Evolutionary conservation across 441 rosid genomes (phyloP).

Genomic region (Pelargonium citronellum): DNA sequence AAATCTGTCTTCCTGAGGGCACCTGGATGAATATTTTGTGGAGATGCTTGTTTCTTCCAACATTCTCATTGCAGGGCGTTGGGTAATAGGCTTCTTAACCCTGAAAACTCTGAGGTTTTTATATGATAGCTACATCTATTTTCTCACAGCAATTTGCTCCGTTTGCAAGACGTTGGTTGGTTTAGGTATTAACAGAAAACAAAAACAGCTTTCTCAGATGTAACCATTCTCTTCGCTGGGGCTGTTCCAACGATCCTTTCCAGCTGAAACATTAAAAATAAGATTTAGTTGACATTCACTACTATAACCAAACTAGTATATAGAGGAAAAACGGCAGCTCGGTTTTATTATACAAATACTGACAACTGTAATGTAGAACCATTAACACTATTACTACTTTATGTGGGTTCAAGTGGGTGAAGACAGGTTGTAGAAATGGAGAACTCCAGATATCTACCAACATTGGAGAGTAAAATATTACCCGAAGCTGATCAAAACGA

Average conservation of each 20-base stretch:
- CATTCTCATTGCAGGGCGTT: too few species aligned
- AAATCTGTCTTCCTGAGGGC: too few species aligned
- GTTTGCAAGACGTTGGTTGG: background rate
- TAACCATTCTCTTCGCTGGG: slow-evolving; percentile 55
- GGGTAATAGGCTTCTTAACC: too few species aligned
- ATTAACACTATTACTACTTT: background rate
- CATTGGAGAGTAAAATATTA: slow-evolving; percentile 26
- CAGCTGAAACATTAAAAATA: slow-evolving; percentile 36
- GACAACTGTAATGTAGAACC: background rate
- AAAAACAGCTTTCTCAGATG: slow-evolving; percentile 62
- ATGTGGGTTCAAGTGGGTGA: too few species aligned
- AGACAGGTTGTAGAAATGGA: too few species aligned
- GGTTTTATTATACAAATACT: background rate
- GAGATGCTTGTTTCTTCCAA: too few species aligned
- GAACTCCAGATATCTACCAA: background rate
- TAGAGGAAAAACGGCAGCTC: background rate
- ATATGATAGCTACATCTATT: too few species aligned
- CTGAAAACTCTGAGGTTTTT: too few species aligned
- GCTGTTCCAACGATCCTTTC: slow-evolving; percentile 73
- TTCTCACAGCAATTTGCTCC: background rate
- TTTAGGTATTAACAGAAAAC: slow-evolving; percentile 34
- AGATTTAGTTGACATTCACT: background rate
- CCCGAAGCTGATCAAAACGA: slow-evolving; percentile 62
- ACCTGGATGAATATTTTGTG: too few species aligned
- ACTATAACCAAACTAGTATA: background rate